Evolutionary conservation across 2,329 filamentous ascomycete species (phyloP), one percentile per base, ranked within the genome.

Genomic region (Ophiostoma triangulosporum): DNA sequence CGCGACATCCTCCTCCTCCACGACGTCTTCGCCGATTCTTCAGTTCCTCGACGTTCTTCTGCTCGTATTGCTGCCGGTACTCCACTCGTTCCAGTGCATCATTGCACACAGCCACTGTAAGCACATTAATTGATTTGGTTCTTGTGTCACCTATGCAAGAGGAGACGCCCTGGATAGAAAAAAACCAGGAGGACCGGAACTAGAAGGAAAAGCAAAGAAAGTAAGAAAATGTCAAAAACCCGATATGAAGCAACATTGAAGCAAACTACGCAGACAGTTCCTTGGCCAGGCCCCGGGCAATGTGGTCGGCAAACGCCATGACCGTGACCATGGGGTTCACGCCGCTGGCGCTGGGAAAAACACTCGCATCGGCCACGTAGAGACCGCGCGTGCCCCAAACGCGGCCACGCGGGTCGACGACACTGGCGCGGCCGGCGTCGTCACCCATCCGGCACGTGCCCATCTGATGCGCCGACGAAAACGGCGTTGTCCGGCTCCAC

Each of bases 271-370:
- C n/a, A n/a, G n/a, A n/a, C 12, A 48, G 15, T 14, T 48, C 31
- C n/a, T 24, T 20, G 3, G 36, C 29, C 4, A 48, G 4, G 6
- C 78, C 77, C 62, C 65, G 68, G n/a, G 67, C 70, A 57, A 86
- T 82, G 68, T 77, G 78, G 62, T 86, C 79, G 49, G 80, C 73
- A 61, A 86, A 75, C 1, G 79, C 78, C 86, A 90, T 88, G 54
- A 72, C 75, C 12, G 85, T 88, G 43, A 89, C 71, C 86, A 91
- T 90, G 12, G 86, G 86, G 64, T 90, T 90, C 29, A 89, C 85
- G 1, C 86, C 86, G 63, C 80, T 87, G 11, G 85, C 84, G 54
- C 77, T 83, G 1, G 84, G 86, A 57, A 90, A 85, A 11, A 88
- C 81, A 64, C 83, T 88, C 45, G 84, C 80, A 65, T 91, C 86